These are phyloP conservation scores for Rutstroemia sp. DNA, from an alignment of 2,329 filamentous ascomycete species.

Conservation along the genomic window DNA sequence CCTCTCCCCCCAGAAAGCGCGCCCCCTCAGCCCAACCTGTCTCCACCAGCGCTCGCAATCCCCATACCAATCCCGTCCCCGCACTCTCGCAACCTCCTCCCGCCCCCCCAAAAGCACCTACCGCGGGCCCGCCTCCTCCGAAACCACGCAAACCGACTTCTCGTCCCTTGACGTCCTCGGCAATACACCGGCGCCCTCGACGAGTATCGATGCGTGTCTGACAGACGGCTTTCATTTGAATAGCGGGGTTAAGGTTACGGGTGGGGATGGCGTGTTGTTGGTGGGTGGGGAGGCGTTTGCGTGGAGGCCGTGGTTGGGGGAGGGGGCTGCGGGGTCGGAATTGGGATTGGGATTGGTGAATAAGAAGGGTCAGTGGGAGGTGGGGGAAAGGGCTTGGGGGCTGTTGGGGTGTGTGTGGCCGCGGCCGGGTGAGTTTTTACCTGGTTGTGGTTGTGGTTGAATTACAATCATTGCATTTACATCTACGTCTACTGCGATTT, in stretches of 20 bases:
- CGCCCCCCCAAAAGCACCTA: conserved; percentile 30
- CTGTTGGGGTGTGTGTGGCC: conserved; percentile 76
- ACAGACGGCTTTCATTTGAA: conserved; percentile 80
- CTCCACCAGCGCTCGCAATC: background rate
- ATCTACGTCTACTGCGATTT: background rate
- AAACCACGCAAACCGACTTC: conserved; percentile 65
- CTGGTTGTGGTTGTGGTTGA: background rate
- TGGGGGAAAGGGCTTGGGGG: conserved; percentile 63
- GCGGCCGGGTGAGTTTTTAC: conserved; percentile 62
- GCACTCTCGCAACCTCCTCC: background rate
- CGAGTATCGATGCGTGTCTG: conserved; percentile 75
- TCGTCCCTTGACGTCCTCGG: conserved; percentile 70
- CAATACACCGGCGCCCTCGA: conserved; percentile 68
- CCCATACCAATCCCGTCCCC: background rate
- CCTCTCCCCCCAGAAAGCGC: background rate
- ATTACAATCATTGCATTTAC: background rate
- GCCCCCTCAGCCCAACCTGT: background rate
- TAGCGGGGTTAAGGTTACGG: conserved; percentile 54
- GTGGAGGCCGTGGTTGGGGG: conserved; percentile 73
- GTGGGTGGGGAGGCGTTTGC: conserved; percentile 80
- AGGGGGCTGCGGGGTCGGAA: conserved; percentile 23
- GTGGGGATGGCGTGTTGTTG: conserved; percentile 67
- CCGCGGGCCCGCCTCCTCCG: conserved; percentile 52
- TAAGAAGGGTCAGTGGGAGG: conserved; percentile 72
- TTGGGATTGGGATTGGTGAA: conserved; percentile 52